These are phyloP conservation scores for Boletellus sp. DNA, from an alignment of 768 basidiomycete species.

Conservation along the genomic window DNA sequence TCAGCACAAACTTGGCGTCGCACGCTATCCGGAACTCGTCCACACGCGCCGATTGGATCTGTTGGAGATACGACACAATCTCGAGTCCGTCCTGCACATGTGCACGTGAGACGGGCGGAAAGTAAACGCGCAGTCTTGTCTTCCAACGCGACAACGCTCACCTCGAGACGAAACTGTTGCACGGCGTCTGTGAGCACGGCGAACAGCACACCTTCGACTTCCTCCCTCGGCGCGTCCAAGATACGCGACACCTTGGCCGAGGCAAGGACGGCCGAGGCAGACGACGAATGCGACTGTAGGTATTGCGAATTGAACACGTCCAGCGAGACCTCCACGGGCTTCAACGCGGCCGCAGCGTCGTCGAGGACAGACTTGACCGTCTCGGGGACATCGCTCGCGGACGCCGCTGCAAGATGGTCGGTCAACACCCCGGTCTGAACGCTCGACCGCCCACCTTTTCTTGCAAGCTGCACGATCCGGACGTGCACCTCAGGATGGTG, in stretches of 20 bases:
- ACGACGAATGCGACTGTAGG: slow-evolving; percentile 57
- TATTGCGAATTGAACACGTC: slow-evolving; percentile 73
- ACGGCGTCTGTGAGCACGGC: slow-evolving; percentile 42
- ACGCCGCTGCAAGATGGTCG: slow-evolving; percentile 38
- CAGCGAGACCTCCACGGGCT: slow-evolving; percentile 56
- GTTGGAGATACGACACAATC: slow-evolving; percentile 46
- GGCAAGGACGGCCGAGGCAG: slow-evolving; percentile 55
- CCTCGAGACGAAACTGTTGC: slow-evolving; percentile 42
- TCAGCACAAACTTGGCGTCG: slow-evolving; percentile 50
- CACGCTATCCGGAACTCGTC: slow-evolving; percentile 62
- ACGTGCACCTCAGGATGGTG: slow-evolving; percentile 68
- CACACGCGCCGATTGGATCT: slow-evolving; percentile 47
- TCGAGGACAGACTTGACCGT: slow-evolving; percentile 50
- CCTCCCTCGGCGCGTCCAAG: slow-evolving; percentile 48
- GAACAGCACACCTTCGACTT: slow-evolving; percentile 61
- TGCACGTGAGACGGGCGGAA: not conserved
- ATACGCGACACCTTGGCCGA: slow-evolving; percentile 52
- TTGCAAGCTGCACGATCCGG: slow-evolving; percentile 62
- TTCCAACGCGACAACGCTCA: slow-evolving; percentile 22
- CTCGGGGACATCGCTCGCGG: slow-evolving; percentile 41
- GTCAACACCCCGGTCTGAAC: too few relatives aligned
- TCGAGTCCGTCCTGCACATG: slow-evolving; percentile 48
- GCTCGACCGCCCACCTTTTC: slow-evolving; percentile 39
- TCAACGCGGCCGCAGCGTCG: slow-evolving; percentile 43
- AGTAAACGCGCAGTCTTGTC: too few relatives aligned